These are phyloP conservation scores for Podospora comata DNA, from an alignment of 495 filamentous ascomycete genomes.

Conservation along the genomic window DNA sequence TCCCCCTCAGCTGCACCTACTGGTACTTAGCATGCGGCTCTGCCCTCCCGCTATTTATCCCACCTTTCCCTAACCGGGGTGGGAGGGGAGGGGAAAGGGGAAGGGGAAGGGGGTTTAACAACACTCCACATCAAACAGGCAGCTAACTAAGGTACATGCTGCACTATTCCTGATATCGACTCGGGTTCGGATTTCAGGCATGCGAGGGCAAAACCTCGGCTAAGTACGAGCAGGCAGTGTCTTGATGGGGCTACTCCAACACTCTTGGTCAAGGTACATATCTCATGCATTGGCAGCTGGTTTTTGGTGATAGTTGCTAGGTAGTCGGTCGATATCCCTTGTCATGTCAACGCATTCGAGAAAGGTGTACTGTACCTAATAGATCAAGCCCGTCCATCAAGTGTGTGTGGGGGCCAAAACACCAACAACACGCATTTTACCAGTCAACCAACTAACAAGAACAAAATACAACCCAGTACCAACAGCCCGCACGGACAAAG, in stretches of 20 bases:
- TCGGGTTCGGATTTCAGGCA: neutral
- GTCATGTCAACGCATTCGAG: too few relatives aligned
- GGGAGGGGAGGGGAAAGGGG: too few relatives aligned
- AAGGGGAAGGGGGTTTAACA: neutral
- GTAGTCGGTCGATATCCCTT: too few relatives aligned
- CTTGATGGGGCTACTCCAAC: neutral
- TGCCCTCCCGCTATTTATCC: neutral
- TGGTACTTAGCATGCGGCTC: neutral
- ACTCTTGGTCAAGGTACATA: neutral
- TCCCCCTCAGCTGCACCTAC: neutral
- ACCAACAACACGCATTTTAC: neutral
- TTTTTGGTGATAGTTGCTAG: too few relatives aligned
- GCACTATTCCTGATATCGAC: neutral
- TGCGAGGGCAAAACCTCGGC: neutral
- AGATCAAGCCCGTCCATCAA: too few relatives aligned
- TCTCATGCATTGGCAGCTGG: too few relatives aligned
- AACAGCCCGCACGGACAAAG: neutral
- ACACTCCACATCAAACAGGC: neutral
- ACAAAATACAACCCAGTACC: neutral
- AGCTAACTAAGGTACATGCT: neutral
- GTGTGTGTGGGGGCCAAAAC: neutral
- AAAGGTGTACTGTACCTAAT: too few relatives aligned
- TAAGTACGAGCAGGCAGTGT: neutral
- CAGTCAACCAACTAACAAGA: neutral
- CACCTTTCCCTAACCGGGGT: neutral